Conservation (phyloP, 2,329 filamentous ascomycete genomes). For the Cytospora piceicola region DNA sequence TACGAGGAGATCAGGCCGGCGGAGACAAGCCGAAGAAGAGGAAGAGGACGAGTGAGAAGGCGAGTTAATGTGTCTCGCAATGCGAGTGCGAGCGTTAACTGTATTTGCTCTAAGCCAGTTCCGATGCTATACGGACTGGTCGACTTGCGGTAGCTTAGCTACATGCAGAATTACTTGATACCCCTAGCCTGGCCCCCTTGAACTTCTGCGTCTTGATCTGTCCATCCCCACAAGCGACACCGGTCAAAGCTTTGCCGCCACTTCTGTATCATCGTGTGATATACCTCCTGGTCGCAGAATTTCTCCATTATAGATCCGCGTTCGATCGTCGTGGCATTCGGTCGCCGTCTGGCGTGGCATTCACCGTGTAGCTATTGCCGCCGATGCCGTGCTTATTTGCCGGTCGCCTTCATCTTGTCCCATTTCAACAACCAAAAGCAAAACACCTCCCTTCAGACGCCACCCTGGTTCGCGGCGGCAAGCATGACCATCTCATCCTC, state of each 20-base stretch:
- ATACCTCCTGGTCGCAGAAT: not conserved
- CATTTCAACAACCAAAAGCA: not conserved
- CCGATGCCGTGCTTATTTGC: not conserved
- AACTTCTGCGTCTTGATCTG: not conserved
- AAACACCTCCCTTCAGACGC: slow-evolving; percentile 1
- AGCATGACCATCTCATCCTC: slow-evolving; percentile 48
- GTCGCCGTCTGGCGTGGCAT: not conserved
- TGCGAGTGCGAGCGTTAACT: not conserved
- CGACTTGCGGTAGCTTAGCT: slow-evolving; percentile 9
- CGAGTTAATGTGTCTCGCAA: slow-evolving; percentile 3
- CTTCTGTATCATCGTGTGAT: not conserved
- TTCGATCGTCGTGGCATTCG: not conserved
- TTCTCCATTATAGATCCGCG: not conserved
- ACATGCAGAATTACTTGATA: slow-evolving; percentile 24
- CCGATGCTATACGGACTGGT: not conserved
- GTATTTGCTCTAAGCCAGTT: slow-evolving; percentile 6
- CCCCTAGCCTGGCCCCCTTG: slow-evolving; percentile 10
- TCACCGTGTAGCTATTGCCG: not conserved
- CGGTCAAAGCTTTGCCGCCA: not conserved
- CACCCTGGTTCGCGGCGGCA: slow-evolving; percentile 32
- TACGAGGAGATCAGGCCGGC: slow-evolving; percentile 19
- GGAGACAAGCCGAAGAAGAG: slow-evolving; percentile 15
- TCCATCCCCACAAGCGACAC: not conserved
- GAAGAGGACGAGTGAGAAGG: slow-evolving; percentile 12
- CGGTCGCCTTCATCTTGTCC: not conserved